Conservation (phyloP, 257 asterid genomes). For the Anisodus acutangulus region DNA sequence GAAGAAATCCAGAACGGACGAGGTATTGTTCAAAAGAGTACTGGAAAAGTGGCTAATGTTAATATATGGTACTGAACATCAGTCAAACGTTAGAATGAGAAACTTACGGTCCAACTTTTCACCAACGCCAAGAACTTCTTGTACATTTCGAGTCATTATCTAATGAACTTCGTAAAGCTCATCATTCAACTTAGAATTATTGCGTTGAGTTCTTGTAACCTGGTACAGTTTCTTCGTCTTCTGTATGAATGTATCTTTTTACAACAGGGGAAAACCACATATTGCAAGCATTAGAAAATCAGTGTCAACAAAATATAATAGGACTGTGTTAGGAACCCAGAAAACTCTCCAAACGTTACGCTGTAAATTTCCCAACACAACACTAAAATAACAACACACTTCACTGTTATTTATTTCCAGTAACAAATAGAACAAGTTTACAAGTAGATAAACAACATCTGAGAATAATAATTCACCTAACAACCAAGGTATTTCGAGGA, state of each 20-base stretch:
- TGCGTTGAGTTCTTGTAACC: slow-evolving; percentile 93
- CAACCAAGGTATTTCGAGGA: no score
- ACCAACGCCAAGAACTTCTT: slow-evolving; percentile 99
- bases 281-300: slow-evolving; percentile 19
- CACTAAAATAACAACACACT: no score
- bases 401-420: no score
- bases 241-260: slow-evolving; percentile 83
- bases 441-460: no score
- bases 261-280: slow-evolving; percentile 31
- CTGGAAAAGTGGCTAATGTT: neutral
- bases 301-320: neutral
- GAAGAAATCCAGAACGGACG: neutral
- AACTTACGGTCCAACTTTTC: slow-evolving; percentile 97
- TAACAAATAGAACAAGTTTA: no score
- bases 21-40: slow-evolving; percentile 1
- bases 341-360: no score
- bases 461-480: no score
- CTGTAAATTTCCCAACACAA: no score
- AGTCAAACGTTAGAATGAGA: slow-evolving; percentile 22
- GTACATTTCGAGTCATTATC: slow-evolving; percentile 98
- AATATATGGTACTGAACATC: neutral
- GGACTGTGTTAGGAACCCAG: neutral
- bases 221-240: slow-evolving; percentile 92
- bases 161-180: slow-evolving; percentile 99
- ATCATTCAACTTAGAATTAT: slow-evolving; percentile 86